These are phyloP conservation scores for Plenodomus biglobosus DNA, from an alignment of 2,329 filamentous ascomycete genomes.

Conservation along the genomic window DNA sequence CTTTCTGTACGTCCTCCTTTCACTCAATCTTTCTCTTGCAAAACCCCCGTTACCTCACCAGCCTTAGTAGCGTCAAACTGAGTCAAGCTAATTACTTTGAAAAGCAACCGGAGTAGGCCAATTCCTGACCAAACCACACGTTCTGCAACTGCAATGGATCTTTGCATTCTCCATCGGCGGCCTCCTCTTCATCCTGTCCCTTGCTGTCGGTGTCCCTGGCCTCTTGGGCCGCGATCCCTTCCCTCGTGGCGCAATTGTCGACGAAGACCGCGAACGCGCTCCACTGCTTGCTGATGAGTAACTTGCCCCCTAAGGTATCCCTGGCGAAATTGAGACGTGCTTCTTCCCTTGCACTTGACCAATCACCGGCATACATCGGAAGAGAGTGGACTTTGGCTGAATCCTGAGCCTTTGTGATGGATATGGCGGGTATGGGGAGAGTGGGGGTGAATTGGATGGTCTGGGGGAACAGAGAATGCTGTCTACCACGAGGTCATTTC, in stretches of 20 bases:
- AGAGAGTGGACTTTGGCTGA: too few relatives aligned
- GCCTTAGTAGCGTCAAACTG: too few relatives aligned
- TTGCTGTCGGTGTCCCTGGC: constrained; percentile 65
- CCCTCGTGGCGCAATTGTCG: constrained; percentile 48
- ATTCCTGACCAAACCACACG: constrained; percentile 68
- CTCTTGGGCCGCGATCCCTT: constrained; percentile 62
- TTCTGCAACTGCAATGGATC: constrained; percentile 86
- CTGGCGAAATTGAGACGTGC: too few relatives aligned
- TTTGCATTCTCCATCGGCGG: constrained; percentile 85
- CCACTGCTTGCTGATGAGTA: constrained; percentile 51
- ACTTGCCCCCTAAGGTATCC: neutral
- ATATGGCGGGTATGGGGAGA: too few relatives aligned
- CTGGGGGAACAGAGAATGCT: too few relatives aligned
- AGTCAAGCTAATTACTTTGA: too few relatives aligned
- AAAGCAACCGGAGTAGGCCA: constrained; percentile 73
- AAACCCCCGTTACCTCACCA: constrained; percentile 1
- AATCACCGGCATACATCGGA: too few relatives aligned
- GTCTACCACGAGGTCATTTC: too few relatives aligned
- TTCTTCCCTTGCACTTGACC: too few relatives aligned
- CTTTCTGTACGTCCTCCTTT: constrained; percentile 59
- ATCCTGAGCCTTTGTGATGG: too few relatives aligned
- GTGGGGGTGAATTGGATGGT: too few relatives aligned
- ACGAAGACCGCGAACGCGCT: constrained; percentile 56
- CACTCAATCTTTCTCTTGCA: neutral
- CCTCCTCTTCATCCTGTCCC: constrained; percentile 68